Conservation (phyloP, 1,284 basidiomycete species). For the Termitomyces sp. region DNA sequence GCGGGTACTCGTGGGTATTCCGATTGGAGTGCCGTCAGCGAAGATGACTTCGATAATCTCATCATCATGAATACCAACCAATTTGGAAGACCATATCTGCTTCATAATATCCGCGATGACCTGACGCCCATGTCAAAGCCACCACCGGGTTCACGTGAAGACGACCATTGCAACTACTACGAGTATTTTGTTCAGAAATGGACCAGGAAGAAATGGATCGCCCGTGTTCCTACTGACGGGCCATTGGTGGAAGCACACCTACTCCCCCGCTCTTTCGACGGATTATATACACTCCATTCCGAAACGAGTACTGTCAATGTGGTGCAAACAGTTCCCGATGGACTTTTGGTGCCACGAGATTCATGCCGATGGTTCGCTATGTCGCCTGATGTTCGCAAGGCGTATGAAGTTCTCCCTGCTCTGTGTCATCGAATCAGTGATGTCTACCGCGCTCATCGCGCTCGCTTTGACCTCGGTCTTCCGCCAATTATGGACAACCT, state of each 20-base stretch:
- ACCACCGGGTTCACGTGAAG: conserved; percentile 43
- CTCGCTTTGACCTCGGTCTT: conserved; percentile 48
- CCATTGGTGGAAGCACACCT: conserved; percentile 52
- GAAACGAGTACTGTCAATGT: conserved; percentile 17
- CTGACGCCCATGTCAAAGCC: conserved; percentile 58
- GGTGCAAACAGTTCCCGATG: conserved; percentile 25
- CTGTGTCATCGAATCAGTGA: conserved; percentile 65
- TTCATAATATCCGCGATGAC: conserved; percentile 57
- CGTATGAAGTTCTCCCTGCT: conserved; percentile 56
- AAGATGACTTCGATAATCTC: conserved; percentile 41
- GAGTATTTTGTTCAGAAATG: conserved; percentile 57
- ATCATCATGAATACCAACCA: conserved; percentile 53
- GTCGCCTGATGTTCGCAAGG: conserved; percentile 39
- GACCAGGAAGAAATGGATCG: conserved; percentile 40
- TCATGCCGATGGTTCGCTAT: conserved; percentile 50
- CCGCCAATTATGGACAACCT: conserved; percentile 53
- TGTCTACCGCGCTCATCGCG: conserved; percentile 52
- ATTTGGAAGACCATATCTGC: conserved; percentile 49
- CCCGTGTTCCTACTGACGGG: conserved; percentile 47
- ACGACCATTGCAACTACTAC: conserved; percentile 45
- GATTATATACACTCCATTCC: conserved; percentile 38
- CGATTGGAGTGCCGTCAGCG: conserved; percentile 51
- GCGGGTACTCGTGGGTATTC: conserved; percentile 42
- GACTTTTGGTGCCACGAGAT: conserved; percentile 46
- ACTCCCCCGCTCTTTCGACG: conserved; percentile 39